Percentiles rank a stretch among this genome's conserved stretches.
Conservation (phyloP, 208 protist genomes). For the Acanthamoeba sp. region DNA sequence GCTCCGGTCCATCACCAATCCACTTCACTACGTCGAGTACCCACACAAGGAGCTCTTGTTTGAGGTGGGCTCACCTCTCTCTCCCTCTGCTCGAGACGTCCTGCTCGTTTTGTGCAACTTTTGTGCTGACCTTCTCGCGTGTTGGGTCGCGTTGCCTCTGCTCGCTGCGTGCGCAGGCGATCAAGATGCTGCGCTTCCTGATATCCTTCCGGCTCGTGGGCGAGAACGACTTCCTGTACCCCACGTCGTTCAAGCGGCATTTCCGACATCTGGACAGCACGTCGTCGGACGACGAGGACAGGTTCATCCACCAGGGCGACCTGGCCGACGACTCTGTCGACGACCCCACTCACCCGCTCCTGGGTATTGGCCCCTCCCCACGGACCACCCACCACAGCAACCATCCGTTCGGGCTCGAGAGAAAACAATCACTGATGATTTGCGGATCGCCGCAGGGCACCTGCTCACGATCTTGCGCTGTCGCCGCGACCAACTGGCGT, state of each 20-base stretch:
- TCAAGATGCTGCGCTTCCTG: constrained; percentile 55
- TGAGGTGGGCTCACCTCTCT: background rate
- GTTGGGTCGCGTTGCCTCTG: background rate
- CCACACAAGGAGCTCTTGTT: constrained; percentile 65
- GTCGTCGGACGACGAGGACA: background rate
- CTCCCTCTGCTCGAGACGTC: background rate
- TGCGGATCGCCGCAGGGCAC: no score
- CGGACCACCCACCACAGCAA: no score
- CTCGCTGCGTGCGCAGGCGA: background rate
- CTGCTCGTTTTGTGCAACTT: background rate
- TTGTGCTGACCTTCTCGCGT: background rate
- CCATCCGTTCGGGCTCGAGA: no score
- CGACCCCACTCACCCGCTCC: background rate
- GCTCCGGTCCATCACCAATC: background rate
- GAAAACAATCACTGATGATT: no score
- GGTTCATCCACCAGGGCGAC: background rate
- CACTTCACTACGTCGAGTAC: constrained; percentile 39
- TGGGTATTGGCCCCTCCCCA: background rate
- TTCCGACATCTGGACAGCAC: background rate
- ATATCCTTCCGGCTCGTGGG: constrained; percentile 55
- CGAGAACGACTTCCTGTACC: constrained; percentile 68
- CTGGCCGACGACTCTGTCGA: background rate
- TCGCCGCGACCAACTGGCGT: background rate
- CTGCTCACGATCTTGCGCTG: background rate
- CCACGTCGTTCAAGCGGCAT: background rate